These are phyloP conservation scores for Vigna reflexopilosa DNA, from an alignment of 306 rosid genomes.

Conservation along the genomic window DNA sequence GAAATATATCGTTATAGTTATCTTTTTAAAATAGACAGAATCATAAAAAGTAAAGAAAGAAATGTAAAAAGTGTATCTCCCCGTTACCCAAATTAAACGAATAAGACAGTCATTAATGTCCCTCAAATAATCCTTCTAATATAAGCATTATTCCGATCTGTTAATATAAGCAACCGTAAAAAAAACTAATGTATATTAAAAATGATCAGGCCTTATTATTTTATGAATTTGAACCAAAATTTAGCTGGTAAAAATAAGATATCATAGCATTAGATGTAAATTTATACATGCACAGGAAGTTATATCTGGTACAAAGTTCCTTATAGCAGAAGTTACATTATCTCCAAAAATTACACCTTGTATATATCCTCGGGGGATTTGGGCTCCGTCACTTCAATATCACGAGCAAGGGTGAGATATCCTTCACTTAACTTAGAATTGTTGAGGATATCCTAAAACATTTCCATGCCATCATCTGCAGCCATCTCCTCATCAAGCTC, in stretches of 20 bases:
- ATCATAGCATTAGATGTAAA: background rate
- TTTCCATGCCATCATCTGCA: conserved; percentile 70
- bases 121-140: too few species aligned
- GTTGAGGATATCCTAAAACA: conserved; percentile 82
- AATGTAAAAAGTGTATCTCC: too few species aligned
- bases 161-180: background rate
- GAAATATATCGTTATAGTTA: too few species aligned
- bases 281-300: background rate
- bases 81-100: too few species aligned
- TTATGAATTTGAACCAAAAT: background rate
- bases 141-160: too few species aligned
- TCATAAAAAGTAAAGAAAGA: too few species aligned
- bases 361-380: conserved; percentile 98
- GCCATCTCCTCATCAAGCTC: conserved; percentile 84
- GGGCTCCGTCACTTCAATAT: conserved; percentile 98
- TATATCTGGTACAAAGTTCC: conserved; percentile 11
- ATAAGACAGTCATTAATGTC: too few species aligned
- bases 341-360: conserved; percentile 63
- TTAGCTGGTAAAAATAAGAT: background rate
- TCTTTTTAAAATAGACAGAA: too few species aligned
- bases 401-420: conserved; percentile 96
- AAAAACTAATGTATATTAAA: background rate
- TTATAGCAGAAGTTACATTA: background rate
- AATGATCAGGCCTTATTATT: too few species aligned
- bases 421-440: conserved; percentile 91